A percentile compares a stretch with the other conserved stretches of the same genome.
phyloP scores from a whole-genome alignment of 345 rosid species.

The Lumnitzera littorea region DNA sequence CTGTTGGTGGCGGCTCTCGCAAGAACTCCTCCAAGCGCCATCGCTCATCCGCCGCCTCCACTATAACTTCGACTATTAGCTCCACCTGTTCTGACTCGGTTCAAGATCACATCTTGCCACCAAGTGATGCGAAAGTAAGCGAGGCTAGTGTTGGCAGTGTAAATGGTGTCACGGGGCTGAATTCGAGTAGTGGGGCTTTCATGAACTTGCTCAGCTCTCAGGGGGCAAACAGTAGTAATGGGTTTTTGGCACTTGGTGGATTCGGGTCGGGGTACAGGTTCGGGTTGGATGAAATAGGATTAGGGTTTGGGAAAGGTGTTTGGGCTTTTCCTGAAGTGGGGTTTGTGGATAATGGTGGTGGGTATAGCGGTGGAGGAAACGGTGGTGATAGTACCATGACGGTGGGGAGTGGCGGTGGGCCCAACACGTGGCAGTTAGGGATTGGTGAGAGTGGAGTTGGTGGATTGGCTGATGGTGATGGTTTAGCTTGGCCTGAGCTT shows the following conservation, averaged over 20 bases:
- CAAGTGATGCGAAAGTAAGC: too few relatives aligned
- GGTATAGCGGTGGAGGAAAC: slow-evolving; percentile 5
- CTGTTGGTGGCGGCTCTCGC: slow-evolving; percentile 60
- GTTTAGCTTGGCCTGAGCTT: slow-evolving; percentile 47
- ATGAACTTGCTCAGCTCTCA: slow-evolving; percentile 10
- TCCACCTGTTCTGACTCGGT: slow-evolving; percentile 16
- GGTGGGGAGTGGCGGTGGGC: slow-evolving; percentile 8
- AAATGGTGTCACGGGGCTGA: too few relatives aligned
- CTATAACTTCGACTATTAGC: slow-evolving; percentile 16
- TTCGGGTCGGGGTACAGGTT: slow-evolving; percentile 8
- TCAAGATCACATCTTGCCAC: slow-evolving; percentile 21
- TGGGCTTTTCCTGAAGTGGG: slow-evolving; percentile 37
- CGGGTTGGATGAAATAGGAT: slow-evolving; percentile 27
- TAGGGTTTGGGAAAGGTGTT: slow-evolving; percentile 24
- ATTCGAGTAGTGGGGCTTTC: neutral
- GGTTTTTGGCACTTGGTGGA: slow-evolving; percentile 14
- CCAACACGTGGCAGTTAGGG: slow-evolving; percentile 33
- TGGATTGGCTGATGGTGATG: slow-evolving; percentile 31
- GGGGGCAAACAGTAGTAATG: neutral
- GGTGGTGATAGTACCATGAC: slow-evolving; percentile 3
- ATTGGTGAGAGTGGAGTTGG: slow-evolving; percentile 16
- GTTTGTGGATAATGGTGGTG: slow-evolving; percentile 9
- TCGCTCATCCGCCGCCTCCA: slow-evolving; percentile 18
- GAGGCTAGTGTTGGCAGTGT: too few relatives aligned
- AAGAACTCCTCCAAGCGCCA: slow-evolving; percentile 40